These are phyloP conservation scores for Delphinella strobiligena DNA, from an alignment of 2,329 filamentous ascomycete genomes.

Conservation along the genomic window DNA sequence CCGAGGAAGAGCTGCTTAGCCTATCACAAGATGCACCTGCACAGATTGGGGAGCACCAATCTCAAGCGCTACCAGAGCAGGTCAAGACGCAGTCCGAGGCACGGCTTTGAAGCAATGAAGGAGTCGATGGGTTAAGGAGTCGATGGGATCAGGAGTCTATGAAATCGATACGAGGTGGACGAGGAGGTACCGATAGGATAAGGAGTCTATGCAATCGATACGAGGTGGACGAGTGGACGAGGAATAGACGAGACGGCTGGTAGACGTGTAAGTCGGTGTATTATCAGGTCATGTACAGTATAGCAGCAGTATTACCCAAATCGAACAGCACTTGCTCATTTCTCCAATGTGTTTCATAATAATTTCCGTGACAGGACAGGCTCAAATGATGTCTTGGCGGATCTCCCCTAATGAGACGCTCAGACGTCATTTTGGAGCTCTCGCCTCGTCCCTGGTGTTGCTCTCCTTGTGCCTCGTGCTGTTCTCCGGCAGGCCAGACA, in stretches of 20 bases:
- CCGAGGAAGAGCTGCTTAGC: slow-evolving; percentile 1
- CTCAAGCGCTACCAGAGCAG: slow-evolving; percentile 3
- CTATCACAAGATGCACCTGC: not conserved
- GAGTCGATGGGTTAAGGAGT: not conserved
- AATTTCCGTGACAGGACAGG: no score
- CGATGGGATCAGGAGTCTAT: no score
- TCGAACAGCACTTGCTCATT: slow-evolving; percentile 2
- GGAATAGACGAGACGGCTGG: no score
- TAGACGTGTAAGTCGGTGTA: slow-evolving; percentile 3
- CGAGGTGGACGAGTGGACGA: no score
- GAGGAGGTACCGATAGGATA: no score
- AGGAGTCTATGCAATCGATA: no score
- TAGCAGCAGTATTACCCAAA: not conserved
- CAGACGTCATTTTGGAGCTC: not conserved
- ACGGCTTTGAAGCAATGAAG: not conserved
- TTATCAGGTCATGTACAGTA: slow-evolving; percentile 7
- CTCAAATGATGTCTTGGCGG: no score
- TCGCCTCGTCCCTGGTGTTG: not conserved
- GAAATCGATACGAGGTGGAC: no score
- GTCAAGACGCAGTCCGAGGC: slow-evolving; percentile 3
- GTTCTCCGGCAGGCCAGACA: not conserved
- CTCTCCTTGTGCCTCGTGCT: not conserved
- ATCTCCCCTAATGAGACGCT: no score
- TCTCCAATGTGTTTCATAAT: no score
- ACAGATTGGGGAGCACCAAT: slow-evolving; percentile 1